These are phyloP conservation scores for Colletotrichum musicola DNA, from an alignment of 2,329 filamentous ascomycete genomes.

Conservation along the genomic window DNA sequence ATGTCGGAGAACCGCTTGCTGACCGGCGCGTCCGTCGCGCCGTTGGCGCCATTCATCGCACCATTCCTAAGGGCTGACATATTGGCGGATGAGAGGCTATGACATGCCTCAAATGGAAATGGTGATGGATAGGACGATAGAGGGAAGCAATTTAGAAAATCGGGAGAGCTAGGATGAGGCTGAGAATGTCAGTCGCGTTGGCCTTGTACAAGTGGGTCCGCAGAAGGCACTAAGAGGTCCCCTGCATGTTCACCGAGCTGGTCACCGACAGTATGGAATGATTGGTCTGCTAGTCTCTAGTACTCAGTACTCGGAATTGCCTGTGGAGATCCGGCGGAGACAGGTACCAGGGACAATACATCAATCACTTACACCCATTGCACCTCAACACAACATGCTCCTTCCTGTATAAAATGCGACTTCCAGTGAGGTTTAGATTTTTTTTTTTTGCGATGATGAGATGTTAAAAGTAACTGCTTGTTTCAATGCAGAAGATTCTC, in stretches of 20 bases:
- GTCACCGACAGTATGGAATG: neutral
- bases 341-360: neutral
- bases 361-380: neutral
- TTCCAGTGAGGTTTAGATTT: neutral
- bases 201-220: constrained; percentile 31
- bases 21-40: constrained; percentile 50
- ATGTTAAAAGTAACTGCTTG: too few species aligned
- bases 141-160: constrained; percentile 22
- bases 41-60: constrained; percentile 59
- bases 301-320: neutral
- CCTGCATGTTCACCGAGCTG: constrained; percentile 11
- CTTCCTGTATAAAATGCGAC: neutral
- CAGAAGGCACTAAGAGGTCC: neutral
- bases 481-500: too few species aligned
- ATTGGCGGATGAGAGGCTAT: constrained; percentile 36
- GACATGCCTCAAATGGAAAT: constrained; percentile 32
- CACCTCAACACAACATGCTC: neutral
- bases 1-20: constrained; percentile 75
- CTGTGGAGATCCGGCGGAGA: too few species aligned
- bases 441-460: neutral
- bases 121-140: constrained; percentile 18
- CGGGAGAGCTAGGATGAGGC: constrained; percentile 35
- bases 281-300: neutral
- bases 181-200: constrained; percentile 37
- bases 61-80: constrained; percentile 61